Evolutionary conservation across 2,329 filamentous ascomycete species (phyloP), one percentile per base, ranked within the genome.

Genomic region (Hypoxylon sp.): DNA sequence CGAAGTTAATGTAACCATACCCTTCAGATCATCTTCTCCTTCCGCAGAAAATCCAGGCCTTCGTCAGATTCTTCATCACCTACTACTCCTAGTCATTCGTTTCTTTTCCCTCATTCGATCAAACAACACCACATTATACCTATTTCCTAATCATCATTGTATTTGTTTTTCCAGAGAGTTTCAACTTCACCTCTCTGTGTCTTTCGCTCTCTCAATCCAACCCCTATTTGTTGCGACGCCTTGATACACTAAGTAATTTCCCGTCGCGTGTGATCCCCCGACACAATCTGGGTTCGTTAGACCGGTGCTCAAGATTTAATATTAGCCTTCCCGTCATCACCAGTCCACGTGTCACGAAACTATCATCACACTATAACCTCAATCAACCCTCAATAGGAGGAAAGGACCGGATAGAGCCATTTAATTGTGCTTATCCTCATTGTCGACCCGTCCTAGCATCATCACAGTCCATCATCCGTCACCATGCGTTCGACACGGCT

Each of bases 401-500:
- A 61, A 55, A 63, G 57, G 52, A 48, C 29, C 60, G 67, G 63
- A 63, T 47, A 35, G 24, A 59, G 39, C 56, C 60, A 62, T 62
- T 62, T 46, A 35, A 51, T 33, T 63, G 48, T 57, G 39, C 51
- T 53, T 55, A 39, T 57, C 46, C 37, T 59, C 63, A 24, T 60
- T 57, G 13, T 59, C 63, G 54, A 60, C 53, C 37, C 26, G 31
- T 59, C 24, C 26, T 53, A 55, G 24, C 24, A 59, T 50, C 26
- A 52, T 24, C 31, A 39, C 47, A 47, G 48, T 51, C 35, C 17
- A 66, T 44, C 48, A 57, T 52, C 46, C 50, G 42, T 22, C 76
- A 80, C 56, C 62, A 88, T 89, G 87, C 83, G 84, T 75, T 78
- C 82, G 29, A 79, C 78, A 59, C 81, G 81, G 63, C 72, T 84